phyloP scores from a whole-genome alignment of 2,329 filamentous ascomycete species.

The Pseudohalonectria lignicola region DNA sequence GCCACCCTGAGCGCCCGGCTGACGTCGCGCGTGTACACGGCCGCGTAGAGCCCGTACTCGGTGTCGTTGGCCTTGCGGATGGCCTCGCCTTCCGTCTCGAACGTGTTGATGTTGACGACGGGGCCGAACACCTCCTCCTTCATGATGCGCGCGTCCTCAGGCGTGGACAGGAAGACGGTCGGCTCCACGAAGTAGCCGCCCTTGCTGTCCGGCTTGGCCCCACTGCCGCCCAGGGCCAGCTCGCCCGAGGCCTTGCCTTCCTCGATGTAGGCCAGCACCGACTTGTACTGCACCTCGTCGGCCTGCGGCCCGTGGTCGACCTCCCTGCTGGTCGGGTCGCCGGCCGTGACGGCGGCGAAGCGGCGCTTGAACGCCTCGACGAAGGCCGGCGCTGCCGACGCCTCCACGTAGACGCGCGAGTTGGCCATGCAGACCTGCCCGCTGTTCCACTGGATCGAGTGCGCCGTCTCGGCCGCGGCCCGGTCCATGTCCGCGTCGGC shows the following conservation, averaged over 20 bases:
- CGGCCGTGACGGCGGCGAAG: conserved; percentile 25
- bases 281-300: conserved; percentile 29
- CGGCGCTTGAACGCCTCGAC: conserved; percentile 30
- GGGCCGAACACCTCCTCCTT: conserved; percentile 44
- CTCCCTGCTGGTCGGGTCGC: conserved; percentile 20
- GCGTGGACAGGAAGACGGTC: conserved; percentile 24
- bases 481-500: conserved; percentile 46
- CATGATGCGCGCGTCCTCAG: conserved; percentile 26
- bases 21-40: conserved; percentile 39
- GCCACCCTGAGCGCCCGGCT: conserved; percentile 19
- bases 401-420: conserved; percentile 32
- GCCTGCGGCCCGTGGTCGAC: conserved; percentile 30
- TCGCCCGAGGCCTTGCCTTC: conserved; percentile 16
- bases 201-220: conserved; percentile 6
- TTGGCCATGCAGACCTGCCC: conserved; percentile 40
- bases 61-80: conserved; percentile 37
- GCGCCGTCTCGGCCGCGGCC: conserved; percentile 35
- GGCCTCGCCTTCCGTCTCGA: conserved; percentile 39
- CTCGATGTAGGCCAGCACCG: conserved; percentile 24
- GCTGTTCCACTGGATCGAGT: conserved; percentile 26
- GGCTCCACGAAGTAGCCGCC: conserved; percentile 25
- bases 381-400: conserved; percentile 17
- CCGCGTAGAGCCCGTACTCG: conserved; percentile 40
- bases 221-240: conserved; percentile 13
- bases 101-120: conserved; percentile 37